Conservation (phyloP, 306 rosid genomes). For the Psophocarpus tetragonolobus region DNA sequence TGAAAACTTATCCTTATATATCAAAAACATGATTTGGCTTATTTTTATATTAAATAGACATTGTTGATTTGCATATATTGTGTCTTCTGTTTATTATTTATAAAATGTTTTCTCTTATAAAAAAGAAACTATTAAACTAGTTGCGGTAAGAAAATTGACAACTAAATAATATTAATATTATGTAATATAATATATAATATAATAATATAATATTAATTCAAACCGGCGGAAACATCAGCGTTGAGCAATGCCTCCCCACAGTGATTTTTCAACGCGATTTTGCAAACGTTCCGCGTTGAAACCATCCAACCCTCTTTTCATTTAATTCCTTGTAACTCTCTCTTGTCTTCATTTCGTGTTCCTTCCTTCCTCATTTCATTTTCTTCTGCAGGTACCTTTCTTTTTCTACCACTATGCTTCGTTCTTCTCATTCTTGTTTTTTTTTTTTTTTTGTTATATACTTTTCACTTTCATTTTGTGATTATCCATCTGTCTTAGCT, state of each 20-base stretch:
- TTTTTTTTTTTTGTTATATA: neutral
- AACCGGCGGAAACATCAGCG: neutral
- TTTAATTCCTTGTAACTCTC: neutral
- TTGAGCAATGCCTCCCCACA: neutral
- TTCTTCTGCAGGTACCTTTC: conserved; percentile 13
- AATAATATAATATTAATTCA: neutral
- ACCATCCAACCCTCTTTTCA: neutral
- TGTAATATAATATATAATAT: no score
- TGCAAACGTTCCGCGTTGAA: conserved; percentile 20
- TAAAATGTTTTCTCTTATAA: no score
- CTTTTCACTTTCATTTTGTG: neutral
- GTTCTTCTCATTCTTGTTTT: neutral
- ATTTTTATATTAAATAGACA: no score
- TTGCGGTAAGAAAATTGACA: neutral
- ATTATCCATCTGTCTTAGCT: neutral
- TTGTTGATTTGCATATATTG: no score
- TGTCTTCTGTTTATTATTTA: no score
- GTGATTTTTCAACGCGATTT: conserved; percentile 14
- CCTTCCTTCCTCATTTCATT: neutral
- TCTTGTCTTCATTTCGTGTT: neutral
- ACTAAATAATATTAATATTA: neutral
- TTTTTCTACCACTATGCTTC: neutral
- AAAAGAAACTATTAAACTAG: no score
- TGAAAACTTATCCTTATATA: no score
- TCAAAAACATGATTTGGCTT: no score